These are phyloP conservation scores for Nemania serpens DNA, from an alignment of 2,329 filamentous ascomycete species.

Conservation along the genomic window DNA sequence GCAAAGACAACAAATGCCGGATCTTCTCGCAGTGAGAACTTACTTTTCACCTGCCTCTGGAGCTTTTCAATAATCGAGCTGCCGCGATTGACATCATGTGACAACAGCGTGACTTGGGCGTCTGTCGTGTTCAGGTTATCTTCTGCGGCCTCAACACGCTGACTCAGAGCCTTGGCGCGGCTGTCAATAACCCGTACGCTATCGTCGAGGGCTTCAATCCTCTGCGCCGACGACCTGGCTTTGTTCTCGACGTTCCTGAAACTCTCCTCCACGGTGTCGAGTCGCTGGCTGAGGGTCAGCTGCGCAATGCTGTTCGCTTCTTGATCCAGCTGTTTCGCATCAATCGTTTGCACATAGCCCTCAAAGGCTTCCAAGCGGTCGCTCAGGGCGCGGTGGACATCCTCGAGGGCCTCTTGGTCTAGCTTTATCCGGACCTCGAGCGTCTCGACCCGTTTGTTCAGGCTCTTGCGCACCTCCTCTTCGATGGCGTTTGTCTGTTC, in stretches of 20 bases:
- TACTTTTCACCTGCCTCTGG: conserved; percentile 34
- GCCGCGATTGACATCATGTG: conserved; percentile 36
- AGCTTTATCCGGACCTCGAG: conserved; percentile 35
- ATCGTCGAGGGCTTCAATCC: conserved; percentile 37
- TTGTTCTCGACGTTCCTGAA: conserved; percentile 31
- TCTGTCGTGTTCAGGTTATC: conserved; percentile 33
- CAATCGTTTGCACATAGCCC: conserved; percentile 33
- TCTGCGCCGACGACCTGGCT: conserved; percentile 30
- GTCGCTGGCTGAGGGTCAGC: conserved; percentile 30
- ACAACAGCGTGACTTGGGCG: conserved; percentile 34
- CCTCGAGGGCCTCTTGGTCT: conserved; percentile 35
- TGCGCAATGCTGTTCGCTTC: conserved; percentile 34
- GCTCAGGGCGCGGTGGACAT: conserved; percentile 30
- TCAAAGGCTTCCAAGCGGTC: conserved; percentile 36
- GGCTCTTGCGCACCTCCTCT: conserved; percentile 30
- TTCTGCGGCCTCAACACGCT: conserved; percentile 35
- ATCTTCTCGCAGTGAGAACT: neutral
- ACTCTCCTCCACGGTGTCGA: conserved; percentile 31
- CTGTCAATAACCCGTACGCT: conserved; percentile 36
- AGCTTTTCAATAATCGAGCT: conserved; percentile 34
- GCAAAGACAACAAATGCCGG: neutral
- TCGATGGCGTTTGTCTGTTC: conserved; percentile 30
- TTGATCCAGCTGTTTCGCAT: conserved; percentile 38
- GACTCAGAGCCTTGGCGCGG: conserved; percentile 34
- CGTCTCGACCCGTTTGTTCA: conserved; percentile 33